Evolutionary conservation across 768 basidiomycete genomes (phyloP).

Genomic region (Boletus coccyginus): DNA sequence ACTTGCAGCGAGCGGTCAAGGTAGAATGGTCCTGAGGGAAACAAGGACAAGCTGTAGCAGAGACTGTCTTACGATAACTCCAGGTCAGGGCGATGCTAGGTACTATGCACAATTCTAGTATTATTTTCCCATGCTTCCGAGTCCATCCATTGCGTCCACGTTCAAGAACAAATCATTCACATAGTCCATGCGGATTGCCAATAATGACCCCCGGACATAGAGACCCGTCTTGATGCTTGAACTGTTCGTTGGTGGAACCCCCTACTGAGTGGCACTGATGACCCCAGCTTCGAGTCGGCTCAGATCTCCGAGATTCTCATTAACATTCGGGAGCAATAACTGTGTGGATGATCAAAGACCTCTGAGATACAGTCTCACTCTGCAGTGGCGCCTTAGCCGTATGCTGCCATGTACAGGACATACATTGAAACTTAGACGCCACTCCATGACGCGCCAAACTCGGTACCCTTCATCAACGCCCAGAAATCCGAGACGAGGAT

Average conservation of each 20-base stretch:
- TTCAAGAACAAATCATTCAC: too few relatives aligned
- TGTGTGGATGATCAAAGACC: neutral
- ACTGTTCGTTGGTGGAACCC: neutral
- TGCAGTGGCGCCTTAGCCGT: neutral
- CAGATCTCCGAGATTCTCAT: neutral
- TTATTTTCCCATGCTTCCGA: slow-evolving; percentile 18
- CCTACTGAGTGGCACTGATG: too few relatives aligned
- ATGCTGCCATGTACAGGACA: neutral
- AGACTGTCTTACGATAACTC: neutral
- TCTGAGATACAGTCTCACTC: slow-evolving; percentile 5
- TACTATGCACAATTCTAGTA: slow-evolving; percentile 20
- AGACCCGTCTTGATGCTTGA: neutral
- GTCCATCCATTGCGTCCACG: too few relatives aligned
- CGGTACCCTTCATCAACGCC: neutral
- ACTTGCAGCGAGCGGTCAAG: neutral
- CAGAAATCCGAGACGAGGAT: neutral
- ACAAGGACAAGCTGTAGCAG: slow-evolving; percentile 2
- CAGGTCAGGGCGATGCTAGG: slow-evolving; percentile 16
- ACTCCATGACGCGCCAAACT: neutral
- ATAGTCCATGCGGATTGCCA: too few relatives aligned
- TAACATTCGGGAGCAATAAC: neutral
- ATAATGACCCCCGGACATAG: too few relatives aligned
- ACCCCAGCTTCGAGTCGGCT: neutral
- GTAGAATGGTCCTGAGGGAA: neutral
- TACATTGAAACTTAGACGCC: neutral